Percentiles rank a stretch among this genome's conserved stretches.
Conservation (phyloP, 202 grass and related monocot species). For the Carex sylvatica region DNA sequence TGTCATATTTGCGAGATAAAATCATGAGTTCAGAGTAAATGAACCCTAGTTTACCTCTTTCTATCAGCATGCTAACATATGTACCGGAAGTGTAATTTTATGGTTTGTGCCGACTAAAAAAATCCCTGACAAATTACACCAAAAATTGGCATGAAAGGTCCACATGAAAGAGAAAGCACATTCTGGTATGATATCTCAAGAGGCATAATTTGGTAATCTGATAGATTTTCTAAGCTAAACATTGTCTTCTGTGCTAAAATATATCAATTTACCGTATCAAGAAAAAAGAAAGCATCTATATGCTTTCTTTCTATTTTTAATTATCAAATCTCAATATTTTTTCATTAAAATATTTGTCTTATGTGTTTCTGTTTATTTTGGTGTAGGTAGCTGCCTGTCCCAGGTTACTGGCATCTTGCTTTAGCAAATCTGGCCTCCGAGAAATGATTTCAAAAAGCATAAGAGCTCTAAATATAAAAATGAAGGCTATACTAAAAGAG, state of each 20-base stretch:
- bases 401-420: conserved; percentile 53
- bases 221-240: not conserved
- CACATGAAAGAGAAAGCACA: not conserved
- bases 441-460: conserved; percentile 28
- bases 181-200: not conserved
- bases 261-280: not conserved
- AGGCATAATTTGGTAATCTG: not conserved
- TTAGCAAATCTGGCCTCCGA: conserved; percentile 23
- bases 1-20: not conserved
- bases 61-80: not conserved
- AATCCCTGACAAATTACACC: not conserved
- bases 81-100: not conserved
- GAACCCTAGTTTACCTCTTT: not conserved
- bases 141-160: not conserved
- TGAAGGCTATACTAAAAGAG: conserved; percentile 46
- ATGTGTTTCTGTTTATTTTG: not conserved
- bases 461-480: conserved; percentile 44
- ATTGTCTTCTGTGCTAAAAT: not conserved
- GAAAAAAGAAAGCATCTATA: not conserved
- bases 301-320: not conserved
- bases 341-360: not conserved
- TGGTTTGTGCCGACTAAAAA: not conserved
- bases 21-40: not conserved
- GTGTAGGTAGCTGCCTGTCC: conserved; percentile 35
- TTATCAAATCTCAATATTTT: not conserved